Conservation (phyloP, 495 filamentous ascomycete species). For the Beverwykella pulmonaria region DNA sequence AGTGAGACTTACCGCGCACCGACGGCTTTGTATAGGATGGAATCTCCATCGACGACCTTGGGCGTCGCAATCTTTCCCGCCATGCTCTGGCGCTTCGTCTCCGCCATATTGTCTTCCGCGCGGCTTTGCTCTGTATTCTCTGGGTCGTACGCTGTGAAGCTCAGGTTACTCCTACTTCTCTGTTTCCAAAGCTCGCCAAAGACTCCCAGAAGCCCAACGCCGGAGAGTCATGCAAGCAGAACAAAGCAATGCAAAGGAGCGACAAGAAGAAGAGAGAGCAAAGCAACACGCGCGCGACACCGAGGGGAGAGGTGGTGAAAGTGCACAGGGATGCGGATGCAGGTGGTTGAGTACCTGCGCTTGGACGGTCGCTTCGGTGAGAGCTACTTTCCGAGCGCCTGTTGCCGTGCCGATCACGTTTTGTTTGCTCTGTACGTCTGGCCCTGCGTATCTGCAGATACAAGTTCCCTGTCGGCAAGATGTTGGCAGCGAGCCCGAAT, state of each 20-base stretch:
- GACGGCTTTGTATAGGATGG: conserved; percentile 44
- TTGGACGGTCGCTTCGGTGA: not conserved
- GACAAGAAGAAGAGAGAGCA: conserved; percentile 36
- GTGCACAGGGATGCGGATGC: conserved; percentile 2
- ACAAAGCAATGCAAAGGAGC: conserved; percentile 36
- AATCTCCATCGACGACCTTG: conserved; percentile 43
- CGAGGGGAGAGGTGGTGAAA: conserved; percentile 7
- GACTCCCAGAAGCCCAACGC: conserved; percentile 34
- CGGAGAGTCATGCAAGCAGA: conserved; percentile 37
- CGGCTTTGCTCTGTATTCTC: not conserved
- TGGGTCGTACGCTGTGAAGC: conserved; percentile 2
- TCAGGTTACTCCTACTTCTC: conserved; percentile 5
- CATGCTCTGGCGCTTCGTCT: conserved; percentile 39
- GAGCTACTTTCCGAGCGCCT: conserved; percentile 10
- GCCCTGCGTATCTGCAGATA: not conserved
- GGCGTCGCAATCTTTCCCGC: conserved; percentile 47
- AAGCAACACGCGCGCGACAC: conserved; percentile 16
- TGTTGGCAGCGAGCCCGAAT: not conserved
- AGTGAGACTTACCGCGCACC: conserved; percentile 44
- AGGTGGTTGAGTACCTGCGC: conserved; percentile 20
- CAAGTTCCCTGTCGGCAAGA: not conserved
- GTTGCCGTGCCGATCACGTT: conserved; percentile 23
- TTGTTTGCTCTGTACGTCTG: not conserved
- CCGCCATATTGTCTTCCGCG: conserved; percentile 40
- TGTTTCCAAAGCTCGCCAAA: conserved; percentile 28